These are phyloP conservation scores for Porogramme epimiltina DNA, from an alignment of 1,284 basidiomycete genomes.

Conservation along the genomic window DNA sequence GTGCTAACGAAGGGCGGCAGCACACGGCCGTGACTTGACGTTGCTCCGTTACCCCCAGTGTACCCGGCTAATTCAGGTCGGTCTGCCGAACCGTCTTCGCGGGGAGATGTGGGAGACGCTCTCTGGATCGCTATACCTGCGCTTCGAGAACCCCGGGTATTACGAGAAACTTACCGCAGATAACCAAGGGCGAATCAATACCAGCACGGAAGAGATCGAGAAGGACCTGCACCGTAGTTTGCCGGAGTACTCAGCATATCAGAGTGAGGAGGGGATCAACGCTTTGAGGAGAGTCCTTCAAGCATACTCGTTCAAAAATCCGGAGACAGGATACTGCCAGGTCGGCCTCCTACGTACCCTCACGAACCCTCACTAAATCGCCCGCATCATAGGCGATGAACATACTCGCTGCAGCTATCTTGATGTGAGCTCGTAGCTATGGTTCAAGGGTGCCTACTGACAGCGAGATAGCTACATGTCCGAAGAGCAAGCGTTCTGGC, in stretches of 20 bases:
- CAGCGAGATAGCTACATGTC: slow-evolving; percentile 83
- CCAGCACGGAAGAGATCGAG: slow-evolving; percentile 98
- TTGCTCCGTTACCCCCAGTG: slow-evolving; percentile 97
- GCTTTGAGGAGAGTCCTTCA: slow-evolving; percentile 90
- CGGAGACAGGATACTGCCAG: slow-evolving; percentile 89
- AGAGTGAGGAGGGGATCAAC: slow-evolving; percentile 82
- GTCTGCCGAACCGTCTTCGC: slow-evolving; percentile 91
- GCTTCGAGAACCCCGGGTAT: slow-evolving; percentile 85
- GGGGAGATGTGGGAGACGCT: slow-evolving; percentile 99
- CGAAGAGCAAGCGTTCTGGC: slow-evolving; percentile 98
- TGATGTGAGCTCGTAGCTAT: slow-evolving; percentile 62
- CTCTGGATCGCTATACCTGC: slow-evolving; percentile 91
- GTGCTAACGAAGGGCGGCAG: slow-evolving; percentile 36
- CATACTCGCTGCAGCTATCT: slow-evolving; percentile 88
- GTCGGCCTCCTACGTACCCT: slow-evolving; percentile 35
- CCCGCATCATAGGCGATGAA: slow-evolving; percentile 76
- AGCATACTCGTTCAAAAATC: slow-evolving; percentile 97
- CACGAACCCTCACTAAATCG: too few species aligned
- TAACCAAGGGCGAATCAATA: slow-evolving; percentile 80
- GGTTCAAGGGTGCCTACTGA: neutral
- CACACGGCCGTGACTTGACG: slow-evolving; percentile 87
- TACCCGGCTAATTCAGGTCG: slow-evolving; percentile 95
- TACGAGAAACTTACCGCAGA: slow-evolving; percentile 84
- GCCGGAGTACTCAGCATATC: slow-evolving; percentile 94
- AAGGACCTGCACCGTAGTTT: slow-evolving; percentile 96